Base-by-base conservation (phyloP, 768 basidiomycete species). In the Rhizopogon rudus region DNA sequence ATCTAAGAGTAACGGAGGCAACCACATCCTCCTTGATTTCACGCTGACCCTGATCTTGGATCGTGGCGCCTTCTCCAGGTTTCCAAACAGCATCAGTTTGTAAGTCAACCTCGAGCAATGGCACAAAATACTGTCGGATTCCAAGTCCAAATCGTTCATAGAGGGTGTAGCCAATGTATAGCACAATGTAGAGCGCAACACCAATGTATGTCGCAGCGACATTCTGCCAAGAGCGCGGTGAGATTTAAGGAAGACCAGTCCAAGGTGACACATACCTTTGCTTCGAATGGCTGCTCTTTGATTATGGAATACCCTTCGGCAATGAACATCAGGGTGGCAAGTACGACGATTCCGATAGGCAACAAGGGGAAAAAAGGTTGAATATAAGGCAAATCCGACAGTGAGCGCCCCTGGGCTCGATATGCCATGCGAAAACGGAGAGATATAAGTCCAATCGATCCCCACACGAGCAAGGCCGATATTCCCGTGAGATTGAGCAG, bases 381-480 rank as follows among this genome's bases (percentile, higher is more conserved):
- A 2, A 58, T 66, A 67, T 83, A 87, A 0, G 84, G 84, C 16
- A 86, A 67, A 63, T 86, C 84, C 2, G 69, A 66, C 8, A 83
- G 67, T 1, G 68, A 61, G 54, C 79, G 74, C 17, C 79, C 79
- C 48, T 83, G 83, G 0, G 75, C 77, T 43, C 63, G 67, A 73
- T 82, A 87, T 3, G 83, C 86, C n/a, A 65, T 61, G 22, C 84
- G 78, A 73, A 89, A 88, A 31, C 84, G 81, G 37, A 87, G 63
- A 5, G 78, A 81, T 35, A 81, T 81, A 33, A 73, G 16, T 8
- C 76, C 78, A 56, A 86, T 81, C 29, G 80, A 77, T 25, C 77
- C 79, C 86, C 87, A 88, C 41, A 84, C 83, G 56, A 88, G 76
- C 48, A 88, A 71, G 2, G 83, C 81, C 1, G 81, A 84, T 44